phyloP scores from a whole-genome alignment of 2,329 filamentous ascomycete genomes.

The Fusarium nisikadoi region DNA sequence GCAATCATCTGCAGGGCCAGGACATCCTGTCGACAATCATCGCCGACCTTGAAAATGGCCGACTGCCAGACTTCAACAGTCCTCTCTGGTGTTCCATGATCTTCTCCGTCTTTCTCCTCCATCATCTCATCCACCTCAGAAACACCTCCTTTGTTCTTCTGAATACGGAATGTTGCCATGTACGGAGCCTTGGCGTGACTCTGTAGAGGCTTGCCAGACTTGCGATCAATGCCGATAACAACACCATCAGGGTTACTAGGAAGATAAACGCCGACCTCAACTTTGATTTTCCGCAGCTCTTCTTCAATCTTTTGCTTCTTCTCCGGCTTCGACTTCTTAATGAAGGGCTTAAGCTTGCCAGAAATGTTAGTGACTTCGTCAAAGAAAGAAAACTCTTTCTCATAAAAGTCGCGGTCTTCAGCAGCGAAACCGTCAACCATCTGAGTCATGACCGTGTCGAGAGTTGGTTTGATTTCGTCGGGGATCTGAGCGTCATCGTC shows the following conservation, averaged over 20 bases:
- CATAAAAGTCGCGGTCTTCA: slow-evolving; percentile 86
- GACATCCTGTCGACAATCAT: slow-evolving; percentile 97
- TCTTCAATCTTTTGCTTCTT: slow-evolving; percentile 99
- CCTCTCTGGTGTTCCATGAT: slow-evolving; percentile 52
- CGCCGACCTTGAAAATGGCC: slow-evolving; percentile 99
- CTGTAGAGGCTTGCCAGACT: slow-evolving; percentile 96
- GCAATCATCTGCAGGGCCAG: slow-evolving; percentile 97
- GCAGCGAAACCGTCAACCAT: slow-evolving; percentile 84
- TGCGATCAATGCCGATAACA: slow-evolving; percentile 97
- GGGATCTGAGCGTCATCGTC: slow-evolving; percentile 92
- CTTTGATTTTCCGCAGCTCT: slow-evolving; percentile 95
- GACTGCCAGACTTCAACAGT: slow-evolving; percentile 98
- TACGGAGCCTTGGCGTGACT: slow-evolving; percentile 98
- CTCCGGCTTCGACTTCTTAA: slow-evolving; percentile 91
- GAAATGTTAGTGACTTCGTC: slow-evolving; percentile 96
- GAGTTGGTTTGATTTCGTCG: slow-evolving; percentile 89
- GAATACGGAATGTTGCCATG: slow-evolving; percentile 98
- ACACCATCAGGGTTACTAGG: slow-evolving; percentile 97
- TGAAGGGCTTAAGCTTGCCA: slow-evolving; percentile 92
- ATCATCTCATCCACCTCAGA: slow-evolving; percentile 65
- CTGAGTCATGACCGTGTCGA: slow-evolving; percentile 88
- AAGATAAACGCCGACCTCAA: slow-evolving; percentile 96
- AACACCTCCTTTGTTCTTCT: slow-evolving; percentile 73
- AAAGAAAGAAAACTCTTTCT: slow-evolving; percentile 97
- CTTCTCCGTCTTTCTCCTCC: slow-evolving; percentile 58